Percentiles rank a stretch among this genome's conserved stretches.
Evolutionary conservation across 306 rosid species (phyloP).

Genomic region (Citrullus mucosospermus): DNA sequence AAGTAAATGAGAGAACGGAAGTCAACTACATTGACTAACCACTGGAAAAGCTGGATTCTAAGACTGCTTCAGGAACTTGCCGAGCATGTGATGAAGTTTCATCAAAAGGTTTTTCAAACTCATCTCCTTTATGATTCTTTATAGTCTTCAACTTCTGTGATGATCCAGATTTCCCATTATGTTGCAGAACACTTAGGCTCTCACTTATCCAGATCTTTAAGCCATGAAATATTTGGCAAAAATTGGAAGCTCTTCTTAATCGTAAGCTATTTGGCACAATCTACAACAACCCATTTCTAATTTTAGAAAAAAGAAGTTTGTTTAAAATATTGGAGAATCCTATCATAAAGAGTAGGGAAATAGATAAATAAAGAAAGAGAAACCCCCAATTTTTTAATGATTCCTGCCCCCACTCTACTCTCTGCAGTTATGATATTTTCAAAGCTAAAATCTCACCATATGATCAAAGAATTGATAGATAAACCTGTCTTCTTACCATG

Average conservation of each 20-base stretch:
- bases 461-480: neutral
- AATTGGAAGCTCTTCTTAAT: constrained; percentile 22
- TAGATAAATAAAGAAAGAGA: neutral
- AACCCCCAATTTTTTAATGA: neutral
- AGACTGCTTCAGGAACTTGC: constrained; percentile 18
- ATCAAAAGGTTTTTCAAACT: constrained; percentile 14
- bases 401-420: neutral
- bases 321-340: neutral
- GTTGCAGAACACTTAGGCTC: constrained; percentile 20
- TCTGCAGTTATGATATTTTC: neutral
- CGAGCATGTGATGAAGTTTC: constrained; percentile 24
- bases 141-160: constrained; percentile 23
- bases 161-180: constrained; percentile 19
- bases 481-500: neutral
- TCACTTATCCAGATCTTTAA: constrained; percentile 49
- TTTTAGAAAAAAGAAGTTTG: neutral
- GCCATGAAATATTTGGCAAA: constrained; percentile 45
- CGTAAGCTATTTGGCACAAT: constrained; percentile 19
- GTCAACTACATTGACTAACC: constrained; percentile 16
- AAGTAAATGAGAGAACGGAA: neutral
- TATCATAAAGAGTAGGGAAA: neutral
- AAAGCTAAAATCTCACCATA: neutral
- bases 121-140: constrained; percentile 23
- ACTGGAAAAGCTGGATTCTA: constrained; percentile 13
- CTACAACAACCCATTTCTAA: constrained; percentile 19